Conservation (phyloP, 2,329 filamentous ascomycete species). For the Metarhizium guizhouense region DNA sequence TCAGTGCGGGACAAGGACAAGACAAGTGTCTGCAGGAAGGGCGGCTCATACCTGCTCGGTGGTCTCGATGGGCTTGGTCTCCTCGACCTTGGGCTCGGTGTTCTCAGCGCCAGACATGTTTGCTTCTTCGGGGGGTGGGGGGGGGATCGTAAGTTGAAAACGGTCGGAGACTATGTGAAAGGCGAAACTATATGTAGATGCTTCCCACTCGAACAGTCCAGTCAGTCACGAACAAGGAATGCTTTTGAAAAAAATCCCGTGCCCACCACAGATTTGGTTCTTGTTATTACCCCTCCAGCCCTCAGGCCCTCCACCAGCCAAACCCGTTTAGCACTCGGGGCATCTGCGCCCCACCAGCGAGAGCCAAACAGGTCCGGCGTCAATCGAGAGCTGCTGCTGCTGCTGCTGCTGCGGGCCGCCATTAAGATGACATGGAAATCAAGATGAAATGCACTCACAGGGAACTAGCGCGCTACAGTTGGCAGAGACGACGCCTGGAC, state of each 20-base stretch:
- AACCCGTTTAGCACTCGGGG: neutral
- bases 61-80: slow-evolving; percentile 24
- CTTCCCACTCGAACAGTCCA: neutral
- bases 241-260: neutral
- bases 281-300: slow-evolving; percentile 2
- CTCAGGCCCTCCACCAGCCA: no score
- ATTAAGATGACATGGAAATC: neutral
- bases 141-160: neutral
- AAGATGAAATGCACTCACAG: neutral
- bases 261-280: slow-evolving; percentile 6
- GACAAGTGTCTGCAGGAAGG: neutral
- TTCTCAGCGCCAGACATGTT: slow-evolving; percentile 42
- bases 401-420: neutral
- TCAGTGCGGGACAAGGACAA: neutral
- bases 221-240: neutral
- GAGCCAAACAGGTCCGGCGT: neutral
- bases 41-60: slow-evolving; percentile 15
- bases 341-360: neutral
- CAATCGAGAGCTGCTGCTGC: no score
- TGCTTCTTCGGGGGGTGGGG: neutral
- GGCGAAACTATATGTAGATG: neutral
- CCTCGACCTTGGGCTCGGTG: slow-evolving; percentile 46
- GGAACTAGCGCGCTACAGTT: neutral
- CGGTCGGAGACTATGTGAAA: neutral
- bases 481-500: neutral